Evolutionary conservation across 352 stramenopile genomes (phyloP).

Genomic region (Stephanocyclus meneghinianus): DNA sequence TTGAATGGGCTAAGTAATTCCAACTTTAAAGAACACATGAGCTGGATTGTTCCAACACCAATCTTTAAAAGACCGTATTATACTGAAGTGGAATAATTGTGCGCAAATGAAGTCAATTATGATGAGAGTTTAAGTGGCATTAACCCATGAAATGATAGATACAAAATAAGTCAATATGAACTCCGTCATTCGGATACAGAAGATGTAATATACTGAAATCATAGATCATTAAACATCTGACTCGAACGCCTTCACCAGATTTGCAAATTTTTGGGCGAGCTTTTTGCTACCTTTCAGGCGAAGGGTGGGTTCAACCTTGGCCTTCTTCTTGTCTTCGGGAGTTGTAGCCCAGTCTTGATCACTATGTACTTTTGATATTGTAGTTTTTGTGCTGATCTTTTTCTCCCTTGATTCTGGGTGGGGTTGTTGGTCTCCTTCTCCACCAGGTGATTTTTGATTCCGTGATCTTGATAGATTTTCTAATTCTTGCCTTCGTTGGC

Average conservation of each 20-base stretch:
- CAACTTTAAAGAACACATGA: background rate
- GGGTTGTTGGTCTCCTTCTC: background rate
- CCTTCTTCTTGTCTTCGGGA: slow-evolving; percentile 29
- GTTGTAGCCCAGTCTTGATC: slow-evolving; percentile 6
- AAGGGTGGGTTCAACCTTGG: slow-evolving; percentile 34
- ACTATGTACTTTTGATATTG: background rate
- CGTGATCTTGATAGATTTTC: slow-evolving; percentile 37
- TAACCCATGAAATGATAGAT: background rate
- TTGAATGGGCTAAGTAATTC: slow-evolving; percentile 61
- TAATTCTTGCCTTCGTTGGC: slow-evolving; percentile 41
- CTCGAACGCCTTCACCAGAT: slow-evolving; percentile 51
- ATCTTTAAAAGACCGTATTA: too few species aligned
- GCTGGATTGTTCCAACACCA: too few species aligned
- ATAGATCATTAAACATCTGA: background rate
- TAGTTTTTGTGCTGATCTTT: background rate
- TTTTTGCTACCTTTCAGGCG: slow-evolving; percentile 47
- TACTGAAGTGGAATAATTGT: too few species aligned
- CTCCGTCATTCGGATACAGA: background rate
- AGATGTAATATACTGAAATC: background rate
- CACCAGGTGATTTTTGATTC: slow-evolving; percentile 5
- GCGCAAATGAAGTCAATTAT: too few species aligned
- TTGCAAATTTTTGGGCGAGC: slow-evolving; percentile 52
- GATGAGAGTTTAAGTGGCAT: background rate
- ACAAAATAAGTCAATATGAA: background rate
- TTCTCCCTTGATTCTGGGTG: background rate